These are phyloP conservation scores for Solanum peruvianum DNA, from an alignment of 257 asterid genomes.

Conservation along the genomic window DNA sequence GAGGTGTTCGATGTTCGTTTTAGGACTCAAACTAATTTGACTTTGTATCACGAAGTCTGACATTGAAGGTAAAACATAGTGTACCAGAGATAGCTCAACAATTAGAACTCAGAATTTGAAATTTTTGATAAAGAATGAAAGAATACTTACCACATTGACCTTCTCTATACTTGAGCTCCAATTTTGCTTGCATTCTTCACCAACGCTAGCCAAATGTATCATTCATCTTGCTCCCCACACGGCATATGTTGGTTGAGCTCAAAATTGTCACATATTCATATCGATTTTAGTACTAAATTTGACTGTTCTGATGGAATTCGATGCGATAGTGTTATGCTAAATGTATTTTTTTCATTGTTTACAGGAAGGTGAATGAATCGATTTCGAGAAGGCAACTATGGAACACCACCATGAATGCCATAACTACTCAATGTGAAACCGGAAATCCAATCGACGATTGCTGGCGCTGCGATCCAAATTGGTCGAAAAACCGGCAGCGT, in stretches of 20 bases:
- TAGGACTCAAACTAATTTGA: not conserved
- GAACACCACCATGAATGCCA: constrained; percentile 7
- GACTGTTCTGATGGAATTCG: rapidly evolving
- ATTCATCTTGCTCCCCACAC: not conserved
- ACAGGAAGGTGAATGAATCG: constrained; percentile 61
- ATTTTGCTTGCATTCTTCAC: not conserved
- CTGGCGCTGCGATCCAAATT: constrained; percentile 82
- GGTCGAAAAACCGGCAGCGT: constrained; percentile 63
- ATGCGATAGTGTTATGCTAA: not conserved
- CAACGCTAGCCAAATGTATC: not conserved
- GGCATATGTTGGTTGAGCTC: not conserved
- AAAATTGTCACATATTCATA: not conserved
- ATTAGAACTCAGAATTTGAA: rapidly evolving
- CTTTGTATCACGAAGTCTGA: not conserved
- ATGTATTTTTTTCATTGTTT: not conserved
- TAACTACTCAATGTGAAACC: constrained; percentile 47
- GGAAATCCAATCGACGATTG: constrained; percentile 97
- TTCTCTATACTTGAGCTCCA: not conserved
- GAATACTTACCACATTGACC: not conserved
- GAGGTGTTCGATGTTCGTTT: not conserved
- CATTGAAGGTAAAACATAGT: not conserved
- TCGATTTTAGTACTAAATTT: not conserved
- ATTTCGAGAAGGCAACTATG: constrained; percentile 37
- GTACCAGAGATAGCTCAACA: rapidly evolving
- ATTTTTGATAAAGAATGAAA: not conserved